phyloP scores from a whole-genome alignment of 805 yeast species.

The Metschnikowia lochheadii region DNA sequence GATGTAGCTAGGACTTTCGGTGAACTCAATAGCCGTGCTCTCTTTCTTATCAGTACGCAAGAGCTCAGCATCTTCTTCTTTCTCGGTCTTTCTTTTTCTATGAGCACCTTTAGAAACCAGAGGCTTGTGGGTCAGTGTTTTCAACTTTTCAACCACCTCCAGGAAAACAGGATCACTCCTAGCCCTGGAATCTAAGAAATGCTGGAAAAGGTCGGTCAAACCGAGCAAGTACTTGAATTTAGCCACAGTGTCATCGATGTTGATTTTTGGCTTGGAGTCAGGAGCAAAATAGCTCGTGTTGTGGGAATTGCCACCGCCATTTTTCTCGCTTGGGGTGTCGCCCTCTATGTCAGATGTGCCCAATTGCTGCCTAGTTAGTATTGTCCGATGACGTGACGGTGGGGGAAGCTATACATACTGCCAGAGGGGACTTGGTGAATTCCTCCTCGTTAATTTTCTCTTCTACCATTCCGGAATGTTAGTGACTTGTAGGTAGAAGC shows the following conservation, averaged over 20 bases:
- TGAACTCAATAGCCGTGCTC: conserved; percentile 40
- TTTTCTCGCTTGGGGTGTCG: neutral
- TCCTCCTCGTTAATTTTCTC: conserved; percentile 6
- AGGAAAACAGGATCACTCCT: conserved; percentile 54
- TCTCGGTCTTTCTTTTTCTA: conserved; percentile 66
- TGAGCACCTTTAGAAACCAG: conserved; percentile 21
- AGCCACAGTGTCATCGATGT: conserved; percentile 57
- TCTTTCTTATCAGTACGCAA: conserved; percentile 49
- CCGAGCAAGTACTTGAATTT: conserved; percentile 66
- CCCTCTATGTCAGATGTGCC: conserved; percentile 5
- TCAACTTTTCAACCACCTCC: conserved; percentile 44
- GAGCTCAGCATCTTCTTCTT: conserved; percentile 75
- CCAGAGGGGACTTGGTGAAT: conserved; percentile 15
- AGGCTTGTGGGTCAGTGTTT: conserved; percentile 6
- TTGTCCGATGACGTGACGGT: neutral
- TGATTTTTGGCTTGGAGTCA: conserved; percentile 38
- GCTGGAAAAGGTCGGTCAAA: conserved; percentile 61
- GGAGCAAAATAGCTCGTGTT: conserved; percentile 28
- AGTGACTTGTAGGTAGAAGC: conserved; percentile 2
- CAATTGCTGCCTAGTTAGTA: conserved; percentile 4
- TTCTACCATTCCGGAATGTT: neutral
- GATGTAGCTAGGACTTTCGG: conserved; percentile 50
- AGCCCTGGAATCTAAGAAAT: conserved; percentile 64
- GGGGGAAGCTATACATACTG: conserved; percentile 8
- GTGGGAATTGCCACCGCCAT: neutral